These are phyloP conservation scores for Vigna unguiculata DNA, from an alignment of 306 rosid species.

Conservation along the genomic window DNA sequence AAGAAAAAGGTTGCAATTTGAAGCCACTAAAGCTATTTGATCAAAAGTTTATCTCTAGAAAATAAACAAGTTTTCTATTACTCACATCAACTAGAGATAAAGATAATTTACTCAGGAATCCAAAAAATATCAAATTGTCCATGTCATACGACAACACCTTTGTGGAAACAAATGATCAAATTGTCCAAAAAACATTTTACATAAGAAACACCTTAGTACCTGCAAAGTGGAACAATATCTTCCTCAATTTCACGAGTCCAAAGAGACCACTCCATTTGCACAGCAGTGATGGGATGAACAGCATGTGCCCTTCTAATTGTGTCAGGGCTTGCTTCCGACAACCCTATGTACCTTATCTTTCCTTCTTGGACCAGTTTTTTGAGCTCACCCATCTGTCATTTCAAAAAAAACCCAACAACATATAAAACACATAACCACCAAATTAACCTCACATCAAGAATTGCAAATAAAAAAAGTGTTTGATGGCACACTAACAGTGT, in stretches of 20 bases:
- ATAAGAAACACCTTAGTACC: constrained; percentile 44
- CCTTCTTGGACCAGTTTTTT: constrained; percentile 73
- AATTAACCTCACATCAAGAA: neutral
- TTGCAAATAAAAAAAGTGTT: neutral
- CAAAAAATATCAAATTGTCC: no score
- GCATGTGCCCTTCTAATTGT: constrained; percentile 80
- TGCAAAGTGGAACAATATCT: constrained; percentile 73
- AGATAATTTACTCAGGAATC: no score
- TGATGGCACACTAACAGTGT: constrained; percentile 61
- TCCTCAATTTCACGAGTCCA: constrained; percentile 81
- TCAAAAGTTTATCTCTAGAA: neutral
- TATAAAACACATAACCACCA: neutral
- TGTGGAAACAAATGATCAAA: no score
- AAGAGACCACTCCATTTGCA: constrained; percentile 81
- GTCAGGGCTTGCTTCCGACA: constrained; percentile 73
- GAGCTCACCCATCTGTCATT: constrained; percentile 66
- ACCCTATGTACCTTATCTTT: constrained; percentile 68
- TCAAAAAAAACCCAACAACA: constrained; percentile 24
- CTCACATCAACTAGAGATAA: no score
- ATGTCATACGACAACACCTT: no score
- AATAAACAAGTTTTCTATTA: neutral
- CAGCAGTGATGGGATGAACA: constrained; percentile 81
- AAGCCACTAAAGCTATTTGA: constrained; percentile 20
- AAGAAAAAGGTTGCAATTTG: constrained; percentile 7
- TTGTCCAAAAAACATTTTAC: no score